phyloP scores from a whole-genome alignment of 352 stramenopile genomes.

The Hyphochytrium catenoides region DNA sequence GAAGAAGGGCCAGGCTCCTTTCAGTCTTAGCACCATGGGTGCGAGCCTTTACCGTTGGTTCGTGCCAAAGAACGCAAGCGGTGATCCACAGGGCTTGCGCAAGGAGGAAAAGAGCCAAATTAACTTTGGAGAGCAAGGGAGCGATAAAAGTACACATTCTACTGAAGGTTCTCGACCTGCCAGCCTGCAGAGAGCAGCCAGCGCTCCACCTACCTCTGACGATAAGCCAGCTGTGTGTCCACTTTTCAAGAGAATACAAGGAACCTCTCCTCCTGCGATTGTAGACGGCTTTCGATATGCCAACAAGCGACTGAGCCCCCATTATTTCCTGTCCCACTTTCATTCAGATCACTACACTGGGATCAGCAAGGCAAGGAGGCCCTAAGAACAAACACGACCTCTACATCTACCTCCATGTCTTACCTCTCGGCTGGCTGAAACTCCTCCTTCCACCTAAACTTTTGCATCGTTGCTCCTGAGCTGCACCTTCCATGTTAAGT shows the following conservation, averaged over 20 bases:
- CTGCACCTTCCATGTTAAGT: too few relatives aligned
- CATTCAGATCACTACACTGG: constrained; percentile 89
- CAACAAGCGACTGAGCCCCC: constrained; percentile 29
- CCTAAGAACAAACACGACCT: too few relatives aligned
- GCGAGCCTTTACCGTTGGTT: constrained; percentile 4
- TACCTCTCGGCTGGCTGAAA: too few relatives aligned
- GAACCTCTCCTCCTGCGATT: constrained; percentile 46
- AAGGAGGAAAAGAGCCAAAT: background rate
- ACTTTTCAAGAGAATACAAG: constrained; percentile 46
- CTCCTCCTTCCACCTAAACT: too few relatives aligned
- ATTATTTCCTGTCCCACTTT: constrained; percentile 94
- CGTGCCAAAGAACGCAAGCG: constrained; percentile 2
- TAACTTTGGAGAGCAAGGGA: background rate
- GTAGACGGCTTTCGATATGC: constrained; percentile 64
- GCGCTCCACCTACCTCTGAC: background rate
- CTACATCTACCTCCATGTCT: too few relatives aligned
- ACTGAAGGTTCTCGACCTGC: constrained; percentile 3
- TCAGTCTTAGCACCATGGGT: too few relatives aligned
- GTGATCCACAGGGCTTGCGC: constrained; percentile 9
- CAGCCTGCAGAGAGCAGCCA: constrained; percentile 6
- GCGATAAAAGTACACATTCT: constrained; percentile 2
- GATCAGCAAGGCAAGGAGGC: constrained; percentile 40
- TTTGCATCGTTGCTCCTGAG: too few relatives aligned
- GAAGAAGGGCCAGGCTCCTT: too few relatives aligned
- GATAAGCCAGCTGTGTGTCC: constrained; percentile 14